These are phyloP conservation scores for Micromonas commoda DNA, from an alignment of 139 green algal species.

Conservation along the genomic window DNA sequence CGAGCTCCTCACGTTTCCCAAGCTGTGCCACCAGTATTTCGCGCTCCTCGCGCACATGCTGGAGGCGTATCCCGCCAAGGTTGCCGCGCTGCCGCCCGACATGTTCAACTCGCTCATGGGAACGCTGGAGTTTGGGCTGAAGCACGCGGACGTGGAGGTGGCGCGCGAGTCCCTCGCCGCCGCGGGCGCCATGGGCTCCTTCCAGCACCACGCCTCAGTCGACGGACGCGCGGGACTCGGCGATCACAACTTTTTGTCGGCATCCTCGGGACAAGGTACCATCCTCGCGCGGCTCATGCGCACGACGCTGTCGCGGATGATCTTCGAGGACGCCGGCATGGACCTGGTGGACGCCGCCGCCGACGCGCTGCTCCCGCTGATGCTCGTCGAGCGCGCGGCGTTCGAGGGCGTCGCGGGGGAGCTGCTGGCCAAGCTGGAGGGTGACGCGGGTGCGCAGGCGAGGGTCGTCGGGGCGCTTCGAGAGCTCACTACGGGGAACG, in stretches of 20 bases:
- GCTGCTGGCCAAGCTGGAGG: constrained; percentile 30
- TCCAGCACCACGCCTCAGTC: constrained; percentile 35
- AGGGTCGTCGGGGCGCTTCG: constrained; percentile 24
- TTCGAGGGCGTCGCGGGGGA: constrained; percentile 39
- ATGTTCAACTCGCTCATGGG: constrained; percentile 17
- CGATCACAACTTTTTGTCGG: background rate
- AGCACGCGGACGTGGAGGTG: constrained; percentile 13
- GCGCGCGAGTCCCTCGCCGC: constrained; percentile 41
- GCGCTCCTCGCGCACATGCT: constrained; percentile 66
- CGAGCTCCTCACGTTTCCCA: constrained; percentile 73
- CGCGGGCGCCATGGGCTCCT: constrained; percentile 44
- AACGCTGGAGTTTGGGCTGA: constrained; percentile 27
- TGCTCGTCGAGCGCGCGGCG: constrained; percentile 44
- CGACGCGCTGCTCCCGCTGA: constrained; percentile 62
- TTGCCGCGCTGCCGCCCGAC: constrained; percentile 48
- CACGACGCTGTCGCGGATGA: constrained; percentile 43
- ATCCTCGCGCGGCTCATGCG: constrained; percentile 36
- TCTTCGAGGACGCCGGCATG: constrained; percentile 44
- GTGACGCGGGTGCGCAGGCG: background rate
- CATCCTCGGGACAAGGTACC: background rate
- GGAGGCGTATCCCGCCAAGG: constrained; percentile 63
- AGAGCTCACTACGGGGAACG: constrained; percentile 33
- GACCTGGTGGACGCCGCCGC: constrained; percentile 54
- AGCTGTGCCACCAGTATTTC: constrained; percentile 73
- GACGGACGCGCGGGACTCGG: constrained; percentile 26